These are phyloP conservation scores for Blastosporella zonata DNA, from an alignment of 1,284 basidiomycete genomes.

Conservation along the genomic window DNA sequence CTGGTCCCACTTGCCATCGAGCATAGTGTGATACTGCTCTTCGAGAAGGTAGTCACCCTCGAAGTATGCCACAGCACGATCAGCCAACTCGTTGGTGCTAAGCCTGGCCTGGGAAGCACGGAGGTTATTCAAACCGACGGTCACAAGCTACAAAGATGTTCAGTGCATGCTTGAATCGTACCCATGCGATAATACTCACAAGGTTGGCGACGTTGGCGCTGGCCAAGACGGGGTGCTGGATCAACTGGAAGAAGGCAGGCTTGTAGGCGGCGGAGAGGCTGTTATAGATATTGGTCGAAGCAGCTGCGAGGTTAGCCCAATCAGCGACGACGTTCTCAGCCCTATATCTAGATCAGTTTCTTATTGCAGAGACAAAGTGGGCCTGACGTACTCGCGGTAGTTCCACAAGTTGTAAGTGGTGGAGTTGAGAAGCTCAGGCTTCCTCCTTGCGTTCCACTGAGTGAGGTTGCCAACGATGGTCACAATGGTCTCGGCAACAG, in stretches of 20 bases:
- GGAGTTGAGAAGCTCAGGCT: constrained; percentile 63
- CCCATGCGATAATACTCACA: constrained; percentile 21
- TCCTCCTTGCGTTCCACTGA: constrained; percentile 57
- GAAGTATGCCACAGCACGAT: constrained; percentile 54
- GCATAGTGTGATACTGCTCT: constrained; percentile 53
- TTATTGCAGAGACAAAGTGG: background rate
- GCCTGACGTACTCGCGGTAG: constrained; percentile 55
- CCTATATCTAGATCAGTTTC: constrained; percentile 27
- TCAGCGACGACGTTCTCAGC: constrained; percentile 53
- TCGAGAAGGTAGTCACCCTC: constrained; percentile 59
- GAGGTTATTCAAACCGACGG: constrained; percentile 59
- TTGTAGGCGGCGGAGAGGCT: constrained; percentile 42
- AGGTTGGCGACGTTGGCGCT: constrained; percentile 55
- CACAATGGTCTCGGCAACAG: constrained; percentile 41
- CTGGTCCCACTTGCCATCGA: constrained; percentile 65
- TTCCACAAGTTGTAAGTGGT: constrained; percentile 62
- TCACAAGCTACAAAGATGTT: constrained; percentile 36
- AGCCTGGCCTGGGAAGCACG: constrained; percentile 61
- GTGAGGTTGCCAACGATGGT: constrained; percentile 61
- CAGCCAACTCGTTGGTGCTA: constrained; percentile 56
- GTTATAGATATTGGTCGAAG: constrained; percentile 57
- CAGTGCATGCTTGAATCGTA: background rate
- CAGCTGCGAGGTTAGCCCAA: constrained; percentile 46
- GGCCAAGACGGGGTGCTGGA: constrained; percentile 62
- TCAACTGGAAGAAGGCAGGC: constrained; percentile 65